Conservation (phyloP, 805 yeast genomes). For the Candida caryicola region DNA sequence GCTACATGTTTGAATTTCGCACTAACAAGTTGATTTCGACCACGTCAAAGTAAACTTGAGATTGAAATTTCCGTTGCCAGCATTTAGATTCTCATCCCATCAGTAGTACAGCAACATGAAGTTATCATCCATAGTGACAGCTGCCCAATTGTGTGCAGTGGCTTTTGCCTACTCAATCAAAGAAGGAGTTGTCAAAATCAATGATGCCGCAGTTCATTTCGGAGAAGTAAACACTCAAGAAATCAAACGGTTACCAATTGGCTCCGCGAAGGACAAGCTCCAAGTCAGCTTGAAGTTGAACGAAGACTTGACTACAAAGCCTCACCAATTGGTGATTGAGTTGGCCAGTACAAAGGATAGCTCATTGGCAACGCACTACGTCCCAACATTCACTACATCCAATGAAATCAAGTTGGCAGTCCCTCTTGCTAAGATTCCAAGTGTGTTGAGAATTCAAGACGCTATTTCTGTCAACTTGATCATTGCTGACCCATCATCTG, state of each 20-base stretch:
- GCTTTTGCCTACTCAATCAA: slow-evolving; percentile 27
- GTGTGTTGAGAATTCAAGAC: slow-evolving; percentile 33
- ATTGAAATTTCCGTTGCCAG: background rate
- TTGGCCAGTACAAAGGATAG: slow-evolving; percentile 24
- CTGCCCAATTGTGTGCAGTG: slow-evolving; percentile 19
- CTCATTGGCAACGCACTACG: slow-evolving; percentile 31
- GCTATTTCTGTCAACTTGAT: slow-evolving; percentile 29
- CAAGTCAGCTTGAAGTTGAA: slow-evolving; percentile 25
- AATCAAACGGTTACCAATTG: slow-evolving; percentile 27
- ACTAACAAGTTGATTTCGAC: background rate
- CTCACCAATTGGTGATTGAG: slow-evolving; percentile 35
- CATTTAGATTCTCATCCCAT: background rate
- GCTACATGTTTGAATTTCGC: background rate
- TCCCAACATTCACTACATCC: slow-evolving; percentile 26
- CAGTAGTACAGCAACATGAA: slow-evolving; percentile 16
- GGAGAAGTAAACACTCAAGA: slow-evolving; percentile 33
- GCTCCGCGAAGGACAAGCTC: slow-evolving; percentile 31
- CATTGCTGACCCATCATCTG: slow-evolving; percentile 23
- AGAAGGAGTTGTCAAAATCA: slow-evolving; percentile 29
- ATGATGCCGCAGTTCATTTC: slow-evolving; percentile 19
- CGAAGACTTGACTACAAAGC: slow-evolving; percentile 19
- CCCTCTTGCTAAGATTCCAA: slow-evolving; percentile 30
- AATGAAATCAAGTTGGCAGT: slow-evolving; percentile 23
- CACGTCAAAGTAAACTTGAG: background rate
- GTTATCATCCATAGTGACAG: slow-evolving; percentile 14